Percentiles rank a stretch among this genome's conserved stretches.
Evolutionary conservation across 495 filamentous ascomycete species (phyloP).

Genomic region (Penicillium psychrofluorescens): DNA sequence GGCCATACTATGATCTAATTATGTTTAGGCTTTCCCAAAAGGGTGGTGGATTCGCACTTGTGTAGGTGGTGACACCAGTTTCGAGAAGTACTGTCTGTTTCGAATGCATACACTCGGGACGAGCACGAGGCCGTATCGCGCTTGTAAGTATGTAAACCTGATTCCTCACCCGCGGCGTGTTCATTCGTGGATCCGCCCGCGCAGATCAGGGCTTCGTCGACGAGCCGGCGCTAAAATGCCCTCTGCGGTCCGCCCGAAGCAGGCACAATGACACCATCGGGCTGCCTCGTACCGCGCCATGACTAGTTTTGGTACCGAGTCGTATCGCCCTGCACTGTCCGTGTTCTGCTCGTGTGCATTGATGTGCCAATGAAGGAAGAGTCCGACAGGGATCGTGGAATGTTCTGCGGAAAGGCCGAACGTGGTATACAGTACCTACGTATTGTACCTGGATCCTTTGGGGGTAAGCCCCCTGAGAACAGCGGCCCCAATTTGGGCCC

Average conservation of each 20-base stretch:
- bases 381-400: constrained; percentile 18
- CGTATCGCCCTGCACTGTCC: too few species aligned
- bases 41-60: too few species aligned
- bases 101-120: too few species aligned
- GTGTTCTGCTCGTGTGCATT: constrained; percentile 4
- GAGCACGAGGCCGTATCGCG: too few species aligned
- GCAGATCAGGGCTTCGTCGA: constrained; percentile 21
- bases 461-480: not conserved
- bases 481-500: too few species aligned
- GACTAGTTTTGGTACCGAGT: not conserved
- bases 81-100: too few species aligned
- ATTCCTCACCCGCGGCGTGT: not conserved
- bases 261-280: constrained; percentile 22
- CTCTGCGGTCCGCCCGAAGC: constrained; percentile 22
- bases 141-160: constrained; percentile 3
- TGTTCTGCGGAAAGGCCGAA: constrained; percentile 3
- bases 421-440: too few species aligned
- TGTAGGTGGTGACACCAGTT: too few species aligned
- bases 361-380: constrained; percentile 3
- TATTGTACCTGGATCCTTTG: not conserved
- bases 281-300: constrained; percentile 12
- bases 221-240: constrained; percentile 10
- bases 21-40: too few species aligned
- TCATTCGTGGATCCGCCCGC: constrained; percentile 10
- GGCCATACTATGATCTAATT: too few species aligned